Evolutionary conservation across 352 stramenopile genomes (phyloP).

Genomic region (Phytophthora chlamydospora): DNA sequence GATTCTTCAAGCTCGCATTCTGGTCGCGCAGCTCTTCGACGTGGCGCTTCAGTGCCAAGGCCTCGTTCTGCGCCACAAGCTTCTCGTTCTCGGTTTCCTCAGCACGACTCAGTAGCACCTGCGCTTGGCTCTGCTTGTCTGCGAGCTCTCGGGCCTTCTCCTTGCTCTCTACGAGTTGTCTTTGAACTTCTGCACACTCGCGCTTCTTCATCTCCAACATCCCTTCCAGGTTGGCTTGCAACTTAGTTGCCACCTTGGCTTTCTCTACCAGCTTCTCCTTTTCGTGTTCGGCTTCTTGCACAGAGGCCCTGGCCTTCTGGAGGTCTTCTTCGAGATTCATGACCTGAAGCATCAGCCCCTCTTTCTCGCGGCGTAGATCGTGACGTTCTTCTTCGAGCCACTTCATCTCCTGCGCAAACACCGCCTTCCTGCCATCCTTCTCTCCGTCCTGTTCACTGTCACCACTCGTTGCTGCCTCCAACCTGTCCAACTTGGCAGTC

Average conservation of each 20-base stretch:
- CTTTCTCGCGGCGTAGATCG: slow-evolving; percentile 57
- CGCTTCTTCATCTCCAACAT: slow-evolving; percentile 67
- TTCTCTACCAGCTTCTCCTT: slow-evolving; percentile 59
- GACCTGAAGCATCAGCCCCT: slow-evolving; percentile 61
- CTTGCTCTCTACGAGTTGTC: slow-evolving; percentile 52
- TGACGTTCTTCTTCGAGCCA: slow-evolving; percentile 76
- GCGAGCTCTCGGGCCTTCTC: slow-evolving; percentile 50
- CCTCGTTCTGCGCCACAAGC: slow-evolving; percentile 65
- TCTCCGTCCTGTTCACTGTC: slow-evolving; percentile 12
- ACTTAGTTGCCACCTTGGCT: slow-evolving; percentile 38
- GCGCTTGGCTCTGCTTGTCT: slow-evolving; percentile 44
- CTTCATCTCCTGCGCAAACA: slow-evolving; percentile 71
- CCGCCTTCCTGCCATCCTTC: slow-evolving; percentile 29
- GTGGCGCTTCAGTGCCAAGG: slow-evolving; percentile 54
- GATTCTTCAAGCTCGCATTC: slow-evolving; percentile 62
- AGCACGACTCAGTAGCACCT: slow-evolving; percentile 48
- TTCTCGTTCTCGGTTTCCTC: slow-evolving; percentile 76
- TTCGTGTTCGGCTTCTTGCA: slow-evolving; percentile 47
- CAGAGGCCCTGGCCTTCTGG: slow-evolving; percentile 43
- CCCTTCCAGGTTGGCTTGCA: slow-evolving; percentile 46
- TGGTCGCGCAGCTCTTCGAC: slow-evolving; percentile 74
- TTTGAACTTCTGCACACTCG: slow-evolving; percentile 46
- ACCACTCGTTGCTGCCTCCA: slow-evolving; percentile 23
- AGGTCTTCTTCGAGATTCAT: slow-evolving; percentile 67
- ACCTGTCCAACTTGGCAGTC: slow-evolving; percentile 37